These are phyloP conservation scores for Neofusicoccum umdonicola DNA, from an alignment of 2,329 filamentous ascomycete species.

Conservation along the genomic window DNA sequence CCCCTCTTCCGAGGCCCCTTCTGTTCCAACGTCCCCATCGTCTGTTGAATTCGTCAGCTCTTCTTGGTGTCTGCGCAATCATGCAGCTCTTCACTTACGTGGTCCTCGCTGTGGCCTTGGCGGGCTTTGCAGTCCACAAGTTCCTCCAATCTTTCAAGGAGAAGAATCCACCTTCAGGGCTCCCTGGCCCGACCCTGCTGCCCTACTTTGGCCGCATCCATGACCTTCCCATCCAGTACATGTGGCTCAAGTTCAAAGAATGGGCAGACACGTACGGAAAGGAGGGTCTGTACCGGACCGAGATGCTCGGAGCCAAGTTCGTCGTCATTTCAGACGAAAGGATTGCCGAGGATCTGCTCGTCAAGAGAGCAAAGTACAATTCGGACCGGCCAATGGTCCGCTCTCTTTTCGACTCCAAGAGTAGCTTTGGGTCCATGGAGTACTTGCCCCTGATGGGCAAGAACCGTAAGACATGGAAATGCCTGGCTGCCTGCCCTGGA, in stretches of 20 bases:
- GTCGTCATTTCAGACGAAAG: conserved; percentile 53
- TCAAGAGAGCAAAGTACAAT: conserved; percentile 53
- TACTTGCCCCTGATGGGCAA: conserved; percentile 57
- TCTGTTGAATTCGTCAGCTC: neutral
- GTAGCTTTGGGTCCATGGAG: conserved; percentile 54
- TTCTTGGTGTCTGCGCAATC: neutral
- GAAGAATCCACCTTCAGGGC: conserved; percentile 20
- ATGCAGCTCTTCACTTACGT: conserved; percentile 44
- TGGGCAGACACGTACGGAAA: conserved; percentile 35
- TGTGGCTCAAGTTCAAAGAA: conserved; percentile 55
- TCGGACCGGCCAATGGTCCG: conserved; percentile 52
- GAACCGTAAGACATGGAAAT: conserved; percentile 45
- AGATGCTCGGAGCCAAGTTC: conserved; percentile 42
- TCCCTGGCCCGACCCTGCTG: conserved; percentile 42
- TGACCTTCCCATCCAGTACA: conserved; percentile 48
- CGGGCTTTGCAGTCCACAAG: conserved; percentile 33
- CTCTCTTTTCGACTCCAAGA: conserved; percentile 56
- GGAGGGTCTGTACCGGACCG: conserved; percentile 28
- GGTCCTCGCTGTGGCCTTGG: conserved; percentile 34
- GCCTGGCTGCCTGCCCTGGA: neutral
- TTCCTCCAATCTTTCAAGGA: conserved; percentile 18
- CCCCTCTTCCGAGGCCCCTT: neutral
- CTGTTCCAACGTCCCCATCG: neutral
- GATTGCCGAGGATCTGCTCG: conserved; percentile 53
- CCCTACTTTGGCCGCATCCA: conserved; percentile 42